Evolutionary conservation across 768 basidiomycete genomes (phyloP), one percentile per base, ranked within the genome.

Genomic region (Collybiopsis confluens): DNA sequence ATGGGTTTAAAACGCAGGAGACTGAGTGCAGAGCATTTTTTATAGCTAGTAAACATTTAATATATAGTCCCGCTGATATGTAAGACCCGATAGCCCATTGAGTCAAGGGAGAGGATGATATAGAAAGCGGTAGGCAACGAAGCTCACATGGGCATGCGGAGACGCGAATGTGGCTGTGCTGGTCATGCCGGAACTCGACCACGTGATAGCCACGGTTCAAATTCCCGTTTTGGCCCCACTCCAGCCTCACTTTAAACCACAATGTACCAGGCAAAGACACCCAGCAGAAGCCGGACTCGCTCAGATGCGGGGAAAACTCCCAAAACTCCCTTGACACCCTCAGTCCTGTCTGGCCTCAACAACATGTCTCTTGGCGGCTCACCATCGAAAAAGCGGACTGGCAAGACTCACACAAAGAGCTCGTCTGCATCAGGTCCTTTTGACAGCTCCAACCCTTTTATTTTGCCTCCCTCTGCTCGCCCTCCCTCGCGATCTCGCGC

Each of bases 371-470:
- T 79, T n/a, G 70, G 66, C 27, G 60, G 65, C 16, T 65, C 70
- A 21, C 63, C 68, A 24, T 56, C 64, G 0, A 68, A 69, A 49
- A 59, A 59, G 37, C 52, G 64, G 27, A 57, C 61, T 2, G 56
- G 62, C 15, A 68, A 69, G 47, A 64, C 70, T 3, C 43, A 40
- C 43, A 24, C 50, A 10, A 68, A 67, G 38, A 55, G 66, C n/a
- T 61, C 67, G 26, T 65, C 67, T 10, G 58, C 55, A 9, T 48
- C 47, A 15, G 35, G 35, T 35, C 62, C 67, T 52, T 80, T 75
- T 33, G 82, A 85, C 59, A 65, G 72, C 27, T 75, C 81, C 8
- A 88, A 88, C 57, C 85, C 86, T 0, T 88, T 88, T 62, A 73
- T 86, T 20, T 28, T 44, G 13, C 50, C 50, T 10, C 26, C 15